Evolutionary conservation across 805 yeast species (phyloP), one percentile per base, ranked within the genome.

Genomic region (Ogataea ramenticola): DNA sequence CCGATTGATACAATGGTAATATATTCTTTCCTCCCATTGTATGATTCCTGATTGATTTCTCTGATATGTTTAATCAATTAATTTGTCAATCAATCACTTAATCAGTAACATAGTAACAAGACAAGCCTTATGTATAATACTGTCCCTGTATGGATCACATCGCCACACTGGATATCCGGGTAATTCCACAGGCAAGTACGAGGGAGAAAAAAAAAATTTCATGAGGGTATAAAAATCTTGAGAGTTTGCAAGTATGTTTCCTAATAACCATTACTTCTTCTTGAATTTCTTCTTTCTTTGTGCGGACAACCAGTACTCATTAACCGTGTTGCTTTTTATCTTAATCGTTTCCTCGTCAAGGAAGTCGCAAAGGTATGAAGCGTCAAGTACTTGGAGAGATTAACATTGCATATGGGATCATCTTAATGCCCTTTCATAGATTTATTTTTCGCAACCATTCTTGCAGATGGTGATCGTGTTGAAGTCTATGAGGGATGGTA

Each of bases 301-400:
- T 81, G 86, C 82, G 86, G 82, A 77, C 74, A 77, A 75, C 86
- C 81, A 75, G 77, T 80, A 77, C 80, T 74, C 47, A 42, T 42
- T 57, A 71, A 72, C 81, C 86, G 86, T 80, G 86, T 80, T 80
- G 85, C 83, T 76, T 77, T 64, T 56, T 67, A 62, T 62, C 58
- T 60, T 57, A 53, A 42, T 49, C 54, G 48, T 49, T 62, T 56
- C 33, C 29, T 17, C 20, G 26, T 19, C 33, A 26, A 41, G 27
- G 39, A 21, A 17, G 9, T 6, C 3, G 38, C 65, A 65, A 67
- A 56, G 60, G 61, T 62, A 57, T 61, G 60, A 74, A 72, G 84
- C 79, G 85, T 79, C 86, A 73, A 72, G 84, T 78, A 77, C 74
- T 69, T 70, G 84, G 85, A 71, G 80, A 79, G 84, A 79, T 54